Base-by-base conservation (phyloP, 2,329 filamentous ascomycete species). In the Alternaria sp. region DNA sequence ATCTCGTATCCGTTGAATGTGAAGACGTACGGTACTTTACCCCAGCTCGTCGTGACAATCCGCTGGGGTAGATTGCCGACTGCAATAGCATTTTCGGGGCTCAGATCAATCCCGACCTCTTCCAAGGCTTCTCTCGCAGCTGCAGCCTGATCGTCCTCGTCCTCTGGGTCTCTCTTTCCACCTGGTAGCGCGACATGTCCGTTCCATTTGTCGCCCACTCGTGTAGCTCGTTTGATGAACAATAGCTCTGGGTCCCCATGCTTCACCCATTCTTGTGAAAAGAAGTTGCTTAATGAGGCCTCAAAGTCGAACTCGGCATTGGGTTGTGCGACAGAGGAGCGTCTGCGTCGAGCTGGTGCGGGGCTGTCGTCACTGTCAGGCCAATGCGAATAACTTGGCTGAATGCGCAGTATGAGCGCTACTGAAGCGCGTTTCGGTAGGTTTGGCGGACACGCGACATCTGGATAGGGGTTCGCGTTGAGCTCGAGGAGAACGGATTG, bases 111-210 rank as follows among this genome's bases (percentile, higher is more conserved):
- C 1, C 89, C 89, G 30, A 91, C 88, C 75, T 92, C 89, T 78
- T 92, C 89, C 61, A 81, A 78, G 4, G 89, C 85, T 73, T 92
- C 89, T 57, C 89, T 80, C 53, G 90, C 81, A 3, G 89, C 89
- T 20, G 88, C 86, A 20, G 85, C 85, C 62, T 83, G 79, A 70
- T 91, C 89, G 63, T 88, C 83, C 48, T 78, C 83, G 78, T 92
- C 89, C 61, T 86, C 85, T 0, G 87, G 85, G 65, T 92, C 89
- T 64, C 88, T 80, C 70, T 89, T 89, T 2, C 89, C 89, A 22
- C 89, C 89, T 0, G 89, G 89, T 4, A 91, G 77, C 0, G 89
- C 89, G 58, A 91, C 85, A 79, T 92, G 89, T 3, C 86, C 85
- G 2, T 87, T 90, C 89, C 89, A 92, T 59, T 88, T 82, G 74